Base-by-base conservation (phyloP, 2,329 filamentous ascomycete genomes). In the Penicillium sp. region DNA sequence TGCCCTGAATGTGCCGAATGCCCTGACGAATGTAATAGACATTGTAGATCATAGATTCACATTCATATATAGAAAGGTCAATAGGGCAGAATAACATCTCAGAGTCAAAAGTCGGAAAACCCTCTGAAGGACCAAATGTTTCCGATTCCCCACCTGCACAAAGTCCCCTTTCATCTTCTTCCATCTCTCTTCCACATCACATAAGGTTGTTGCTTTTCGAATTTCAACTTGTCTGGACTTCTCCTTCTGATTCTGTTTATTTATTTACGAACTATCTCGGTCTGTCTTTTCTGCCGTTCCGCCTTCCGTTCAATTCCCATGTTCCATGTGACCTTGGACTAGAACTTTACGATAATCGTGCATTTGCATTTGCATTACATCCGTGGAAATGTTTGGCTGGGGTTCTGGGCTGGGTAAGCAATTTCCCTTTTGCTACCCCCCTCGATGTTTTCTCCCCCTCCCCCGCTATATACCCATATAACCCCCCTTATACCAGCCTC, bases 381-480 rank as follows among this genome's bases (percentile, higher is more conserved):
- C 28, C 24, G 15, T 39, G 6, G 10, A 45, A 46, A 68, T 69
- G 66, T 67, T 68, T 51, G 64, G 65, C 51, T 66, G 64, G 64
- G 56, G 58, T 53, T 56, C 58, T 57, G 57, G 57, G 38, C 49
- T 68, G 54, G 60, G 66, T 69, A 60, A 62, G 64, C 49, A 40
- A 39, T 32, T 31, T 52, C 43, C 46, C 37, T 38, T 50, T 41
- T 13, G 15, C 15, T 40, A 34, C 19, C 35, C 19, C 35, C 39
- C 39, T 48, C 24, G 45, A 42, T 32, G 35, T 19, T 24, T 32
- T 17, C 15, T 24, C 19, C 43, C 44, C 42, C 13, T 6, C 13
- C 41, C 34, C 44, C 44, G 44, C 44, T 21, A 46, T 40, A 7
- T 17, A 17, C 17, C 17, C 17, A 17, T 17, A 17, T 17, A 17